Evolutionary conservation across 1,284 basidiomycete genomes (phyloP), one percentile per base, ranked within the genome.

Genomic region (Cerioporus squamosus): DNA sequence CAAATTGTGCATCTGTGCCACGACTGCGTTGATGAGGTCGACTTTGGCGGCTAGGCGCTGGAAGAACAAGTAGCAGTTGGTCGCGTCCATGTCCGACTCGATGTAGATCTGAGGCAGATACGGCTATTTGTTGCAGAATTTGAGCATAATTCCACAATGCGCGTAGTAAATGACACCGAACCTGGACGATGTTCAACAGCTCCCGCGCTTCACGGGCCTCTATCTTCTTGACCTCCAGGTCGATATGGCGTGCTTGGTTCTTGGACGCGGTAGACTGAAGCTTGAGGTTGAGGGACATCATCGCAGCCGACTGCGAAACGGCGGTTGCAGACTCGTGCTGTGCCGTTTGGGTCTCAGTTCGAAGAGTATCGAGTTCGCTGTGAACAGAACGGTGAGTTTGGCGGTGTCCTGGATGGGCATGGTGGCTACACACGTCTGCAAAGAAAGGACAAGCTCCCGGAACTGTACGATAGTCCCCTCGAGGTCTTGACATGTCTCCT

Each of bases 211-310:
- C 94, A 55, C 81, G 80, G 0, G 93, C 91, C 67, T 97, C 94
- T 52, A 97, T 81, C 63, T 86, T 88, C 70, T 86, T 86, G 65
- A 97, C 77, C 70, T 97, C 95, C 24, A 95, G 80, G 61, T 98
- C 95, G 57, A 98, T 90, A 18, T 84, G 87, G 71, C 89, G 90
- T 15, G 92, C 88, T 70, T 96, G 95, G 62, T 92, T 91, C 81
- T 96, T 97, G 38, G 88, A 83, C 0, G 91, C 94, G 1, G 92
- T 85, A 1, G 91, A 92, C 72, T 98, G 95, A 3, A 98, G 82
- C 72, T 94, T 97, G 72, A 97, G 81, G 71, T 97, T 97, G 57
- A 97, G 79, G 52, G 94, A 94, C 81, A 97, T 87, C 78, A 97
- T 89, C 60, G 90, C 85, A 55, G 94, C 82, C 46, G 90, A 84